A percentile compares a stretch with the other conserved stretches of the same genome.
Evolutionary conservation across 352 stramenopile genomes (phyloP).

Genomic region (Pythium sp.): DNA sequence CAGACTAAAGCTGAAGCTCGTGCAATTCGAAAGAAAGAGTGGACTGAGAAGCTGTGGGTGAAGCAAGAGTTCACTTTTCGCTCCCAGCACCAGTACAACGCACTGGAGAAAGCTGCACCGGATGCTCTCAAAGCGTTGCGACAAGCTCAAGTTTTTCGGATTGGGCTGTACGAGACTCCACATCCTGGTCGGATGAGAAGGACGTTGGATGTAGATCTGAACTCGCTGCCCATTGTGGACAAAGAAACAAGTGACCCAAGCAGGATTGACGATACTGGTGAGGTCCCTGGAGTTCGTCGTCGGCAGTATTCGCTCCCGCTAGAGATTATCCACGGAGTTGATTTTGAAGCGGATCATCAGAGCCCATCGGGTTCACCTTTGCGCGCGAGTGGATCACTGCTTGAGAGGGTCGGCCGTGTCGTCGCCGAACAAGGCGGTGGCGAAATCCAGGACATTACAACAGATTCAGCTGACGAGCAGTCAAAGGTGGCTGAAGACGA

Average conservation of each 20-base stretch:
- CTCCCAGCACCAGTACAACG: slow-evolving; percentile 54
- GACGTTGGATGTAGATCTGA: slow-evolving; percentile 52
- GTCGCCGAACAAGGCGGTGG: slow-evolving; percentile 70
- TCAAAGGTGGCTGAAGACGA: slow-evolving; percentile 17
- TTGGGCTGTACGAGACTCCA: slow-evolving; percentile 65
- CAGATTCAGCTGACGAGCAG: slow-evolving; percentile 27
- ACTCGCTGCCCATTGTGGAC: slow-evolving; percentile 9
- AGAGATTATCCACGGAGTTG: slow-evolving; percentile 40
- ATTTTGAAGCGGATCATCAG: slow-evolving; percentile 25
- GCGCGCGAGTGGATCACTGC: slow-evolving; percentile 36
- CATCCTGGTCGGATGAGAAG: slow-evolving; percentile 56
- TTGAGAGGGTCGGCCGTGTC: slow-evolving; percentile 68
- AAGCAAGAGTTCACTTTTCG: slow-evolving; percentile 69
- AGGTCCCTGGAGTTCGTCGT: slow-evolving; percentile 6
- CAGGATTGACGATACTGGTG: background rate
- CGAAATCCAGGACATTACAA: slow-evolving; percentile 80
- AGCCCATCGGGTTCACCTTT: slow-evolving; percentile 20
- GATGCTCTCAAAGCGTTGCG: slow-evolving; percentile 29
- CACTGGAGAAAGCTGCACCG: slow-evolving; percentile 27
- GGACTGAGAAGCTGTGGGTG: slow-evolving; percentile 58
- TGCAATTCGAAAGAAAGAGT: slow-evolving; percentile 30
- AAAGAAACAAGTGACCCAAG: background rate
- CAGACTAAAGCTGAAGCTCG: slow-evolving; percentile 19
- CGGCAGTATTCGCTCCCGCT: slow-evolving; percentile 33
- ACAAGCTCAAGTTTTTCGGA: slow-evolving; percentile 37